These are phyloP conservation scores for Stephania japonica DNA, from an alignment of 164 flowering plant genomes.

Conservation along the genomic window DNA sequence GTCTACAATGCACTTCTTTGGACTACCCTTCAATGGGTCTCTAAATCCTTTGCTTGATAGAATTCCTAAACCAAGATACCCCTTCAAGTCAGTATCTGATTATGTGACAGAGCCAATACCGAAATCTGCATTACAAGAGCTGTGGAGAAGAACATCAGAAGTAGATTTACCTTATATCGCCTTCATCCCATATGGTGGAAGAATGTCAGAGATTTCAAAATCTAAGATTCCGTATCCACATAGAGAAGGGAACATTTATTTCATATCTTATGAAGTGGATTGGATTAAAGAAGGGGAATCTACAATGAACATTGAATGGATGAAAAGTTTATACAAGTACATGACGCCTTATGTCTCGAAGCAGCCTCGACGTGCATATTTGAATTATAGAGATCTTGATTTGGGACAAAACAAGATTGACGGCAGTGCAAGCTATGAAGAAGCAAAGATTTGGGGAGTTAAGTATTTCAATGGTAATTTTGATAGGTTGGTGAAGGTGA, in stretches of 20 bases:
- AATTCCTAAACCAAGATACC: not conserved
- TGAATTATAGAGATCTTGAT: conserved; percentile 11
- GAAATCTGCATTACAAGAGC: not conserved
- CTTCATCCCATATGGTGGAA: not conserved
- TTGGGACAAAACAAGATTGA: conserved; percentile 1
- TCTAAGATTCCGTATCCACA: too few relatives aligned
- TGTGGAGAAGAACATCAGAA: not conserved
- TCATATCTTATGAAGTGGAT: not conserved
- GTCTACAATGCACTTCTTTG: not conserved
- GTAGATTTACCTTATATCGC: not conserved
- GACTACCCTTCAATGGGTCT: not conserved
- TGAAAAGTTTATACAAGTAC: not conserved
- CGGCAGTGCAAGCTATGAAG: too few relatives aligned
- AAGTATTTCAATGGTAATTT: too few relatives aligned
- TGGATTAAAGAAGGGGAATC: not conserved
- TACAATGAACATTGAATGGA: not conserved
- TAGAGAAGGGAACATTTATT: too few relatives aligned
- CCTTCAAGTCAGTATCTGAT: too few relatives aligned
- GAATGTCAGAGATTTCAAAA: not conserved
- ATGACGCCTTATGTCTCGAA: conserved; percentile 2
- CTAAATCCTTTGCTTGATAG: not conserved
- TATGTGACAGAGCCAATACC: not conserved
- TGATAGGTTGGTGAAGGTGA: conserved; percentile 32
- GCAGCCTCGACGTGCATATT: not conserved
- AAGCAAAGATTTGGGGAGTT: too few relatives aligned